Conservation (phyloP, 176 grass and related monocot species). For the Cenchrus fungigraminus region DNA sequence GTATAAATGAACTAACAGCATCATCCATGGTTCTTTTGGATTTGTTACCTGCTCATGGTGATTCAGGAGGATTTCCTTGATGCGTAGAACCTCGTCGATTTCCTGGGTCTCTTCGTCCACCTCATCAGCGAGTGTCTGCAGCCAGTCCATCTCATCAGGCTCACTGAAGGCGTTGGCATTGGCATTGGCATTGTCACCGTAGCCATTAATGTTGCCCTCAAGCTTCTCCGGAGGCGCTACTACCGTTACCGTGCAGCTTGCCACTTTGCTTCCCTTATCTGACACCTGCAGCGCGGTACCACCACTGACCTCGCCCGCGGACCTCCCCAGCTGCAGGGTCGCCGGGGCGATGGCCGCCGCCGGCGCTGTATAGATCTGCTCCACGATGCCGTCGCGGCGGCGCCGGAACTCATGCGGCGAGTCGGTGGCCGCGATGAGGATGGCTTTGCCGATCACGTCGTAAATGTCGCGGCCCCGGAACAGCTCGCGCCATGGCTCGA, state of each 20-base stretch:
- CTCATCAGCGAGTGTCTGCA: constrained; percentile 50
- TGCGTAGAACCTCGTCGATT: constrained; percentile 53
- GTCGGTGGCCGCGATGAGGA: constrained; percentile 54
- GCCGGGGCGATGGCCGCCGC: background rate
- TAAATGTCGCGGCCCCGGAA: constrained; percentile 51
- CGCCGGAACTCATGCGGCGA: constrained; percentile 50
- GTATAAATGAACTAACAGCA: background rate
- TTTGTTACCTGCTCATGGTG: constrained; percentile 46
- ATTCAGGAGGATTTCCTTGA: constrained; percentile 54
- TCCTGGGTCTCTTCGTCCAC: constrained; percentile 48
- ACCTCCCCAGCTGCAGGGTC: background rate
- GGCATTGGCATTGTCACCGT: constrained; percentile 2
- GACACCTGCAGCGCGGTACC: background rate
- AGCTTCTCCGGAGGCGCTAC: background rate
- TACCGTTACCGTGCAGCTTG: constrained; percentile 19
- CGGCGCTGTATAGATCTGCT: constrained; percentile 39
- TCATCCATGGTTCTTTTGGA: no score
- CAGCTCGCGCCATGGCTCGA: constrained; percentile 57
- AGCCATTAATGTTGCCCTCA: background rate
- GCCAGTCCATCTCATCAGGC: background rate
- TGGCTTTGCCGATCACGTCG: constrained; percentile 56
- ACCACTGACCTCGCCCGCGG: constrained; percentile 30
- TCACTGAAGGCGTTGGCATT: background rate
- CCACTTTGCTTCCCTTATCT: constrained; percentile 42
- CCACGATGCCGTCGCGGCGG: constrained; percentile 50